phyloP scores from a whole-genome alignment of 2,329 filamentous ascomycete genomes.

The Pseudocercospora fuligena region DNA sequence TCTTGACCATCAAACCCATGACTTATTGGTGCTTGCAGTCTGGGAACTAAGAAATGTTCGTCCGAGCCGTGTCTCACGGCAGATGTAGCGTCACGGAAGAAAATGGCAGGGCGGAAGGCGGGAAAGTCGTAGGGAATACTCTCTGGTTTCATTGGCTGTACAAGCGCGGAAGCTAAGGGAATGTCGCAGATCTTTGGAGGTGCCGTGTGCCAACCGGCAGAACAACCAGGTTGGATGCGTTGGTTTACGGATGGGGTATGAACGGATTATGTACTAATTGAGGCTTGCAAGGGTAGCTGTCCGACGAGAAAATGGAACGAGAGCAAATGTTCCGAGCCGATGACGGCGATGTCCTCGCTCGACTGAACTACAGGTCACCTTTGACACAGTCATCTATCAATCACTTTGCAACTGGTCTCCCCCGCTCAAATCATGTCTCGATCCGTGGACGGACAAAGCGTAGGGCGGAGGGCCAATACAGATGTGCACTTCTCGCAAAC shows the following conservation, averaged over 20 bases:
- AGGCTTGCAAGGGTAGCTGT: background rate
- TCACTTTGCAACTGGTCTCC: too few species aligned
- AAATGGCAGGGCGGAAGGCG: background rate
- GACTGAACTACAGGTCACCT: background rate
- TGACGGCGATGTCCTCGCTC: background rate
- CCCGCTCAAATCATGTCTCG: too few species aligned
- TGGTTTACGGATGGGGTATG: background rate
- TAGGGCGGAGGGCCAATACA: too few species aligned
- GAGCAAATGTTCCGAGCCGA: background rate
- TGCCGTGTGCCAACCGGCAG: background rate
- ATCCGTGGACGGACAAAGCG: too few species aligned
- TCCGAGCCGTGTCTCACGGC: slow-evolving; percentile 11
- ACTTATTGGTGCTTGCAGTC: background rate
- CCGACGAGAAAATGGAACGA: background rate
- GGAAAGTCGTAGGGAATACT: background rate
- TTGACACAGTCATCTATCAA: background rate
- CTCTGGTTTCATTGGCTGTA: background rate
- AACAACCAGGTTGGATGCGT: slow-evolving; percentile 6
- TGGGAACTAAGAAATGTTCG: slow-evolving; percentile 10
- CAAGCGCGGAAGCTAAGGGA: background rate
- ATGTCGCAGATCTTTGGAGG: slow-evolving; percentile 4
- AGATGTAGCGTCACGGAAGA: slow-evolving; percentile 4
- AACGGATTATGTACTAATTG: background rate
- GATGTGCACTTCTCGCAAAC: too few species aligned
- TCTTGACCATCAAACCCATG: background rate